Conservation (phyloP, 164 flowering plant genomes). For the Piper longum region DNA sequence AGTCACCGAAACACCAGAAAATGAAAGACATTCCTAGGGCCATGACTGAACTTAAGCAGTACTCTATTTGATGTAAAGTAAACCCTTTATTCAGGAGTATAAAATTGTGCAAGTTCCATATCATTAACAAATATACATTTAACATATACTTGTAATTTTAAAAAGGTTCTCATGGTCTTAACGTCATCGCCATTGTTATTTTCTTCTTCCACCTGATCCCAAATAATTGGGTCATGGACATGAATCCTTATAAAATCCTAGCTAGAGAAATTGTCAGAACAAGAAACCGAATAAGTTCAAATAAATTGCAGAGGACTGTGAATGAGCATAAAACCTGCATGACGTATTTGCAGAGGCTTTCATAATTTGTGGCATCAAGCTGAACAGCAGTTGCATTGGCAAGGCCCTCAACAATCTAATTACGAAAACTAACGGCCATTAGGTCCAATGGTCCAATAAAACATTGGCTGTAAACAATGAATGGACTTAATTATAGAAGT, state of each 20-base stretch:
- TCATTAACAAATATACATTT: too few species aligned
- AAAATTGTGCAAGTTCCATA: too few species aligned
- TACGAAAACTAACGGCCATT: background rate
- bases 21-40: background rate
- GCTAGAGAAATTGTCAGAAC: too few species aligned
- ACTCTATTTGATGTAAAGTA: too few species aligned
- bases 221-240: too few species aligned
- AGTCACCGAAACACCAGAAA: slow-evolving; percentile 9
- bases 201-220: too few species aligned
- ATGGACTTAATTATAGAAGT: background rate
- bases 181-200: too few species aligned
- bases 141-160: too few species aligned
- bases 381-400: slow-evolving; percentile 65
- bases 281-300: background rate
- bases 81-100: too few species aligned
- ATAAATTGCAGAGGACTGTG: background rate
- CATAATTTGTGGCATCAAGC: slow-evolving; percentile 58
- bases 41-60: background rate
- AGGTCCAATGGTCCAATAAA: background rate
- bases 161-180: too few species aligned
- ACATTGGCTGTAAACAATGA: too few species aligned
- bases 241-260: too few species aligned
- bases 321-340: slow-evolving; percentile 37
- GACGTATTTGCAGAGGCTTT: slow-evolving; percentile 41
- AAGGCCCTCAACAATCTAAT: slow-evolving; percentile 61